Conservation (phyloP, 208 protist genomes). For the Acanthamoeba healyi region DNA sequence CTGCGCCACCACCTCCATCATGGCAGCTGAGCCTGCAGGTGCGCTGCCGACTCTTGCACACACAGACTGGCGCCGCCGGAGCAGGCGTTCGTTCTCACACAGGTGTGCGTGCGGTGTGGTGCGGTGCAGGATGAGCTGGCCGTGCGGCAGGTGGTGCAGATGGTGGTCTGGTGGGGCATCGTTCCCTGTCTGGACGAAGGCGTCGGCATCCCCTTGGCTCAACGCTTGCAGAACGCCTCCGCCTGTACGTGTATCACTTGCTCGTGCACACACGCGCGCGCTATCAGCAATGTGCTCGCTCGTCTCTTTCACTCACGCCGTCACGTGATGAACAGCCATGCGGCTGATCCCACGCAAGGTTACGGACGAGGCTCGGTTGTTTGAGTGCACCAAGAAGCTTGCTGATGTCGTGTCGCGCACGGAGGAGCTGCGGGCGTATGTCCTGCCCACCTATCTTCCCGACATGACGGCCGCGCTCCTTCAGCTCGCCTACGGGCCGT, state of each 20-base stretch:
- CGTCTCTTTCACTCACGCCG: too few relatives aligned
- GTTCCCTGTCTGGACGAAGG: neutral
- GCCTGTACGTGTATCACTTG: neutral
- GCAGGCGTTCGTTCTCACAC: neutral
- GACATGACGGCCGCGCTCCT: neutral
- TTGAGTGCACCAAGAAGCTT: neutral
- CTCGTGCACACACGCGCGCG: too few relatives aligned
- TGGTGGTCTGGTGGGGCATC: slow-evolving; percentile 47
- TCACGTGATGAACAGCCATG: neutral
- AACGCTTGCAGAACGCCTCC: slow-evolving; percentile 3
- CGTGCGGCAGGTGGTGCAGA: slow-evolving; percentile 25
- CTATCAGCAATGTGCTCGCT: too few relatives aligned
- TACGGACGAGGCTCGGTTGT: neutral
- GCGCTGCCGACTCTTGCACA: neutral
- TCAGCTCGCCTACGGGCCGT: neutral
- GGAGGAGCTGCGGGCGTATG: neutral
- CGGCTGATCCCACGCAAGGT: neutral
- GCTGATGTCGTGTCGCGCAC: neutral
- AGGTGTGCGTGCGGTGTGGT: too few relatives aligned
- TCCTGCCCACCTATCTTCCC: slow-evolving; percentile 7
- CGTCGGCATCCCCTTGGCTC: neutral
- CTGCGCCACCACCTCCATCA: neutral
- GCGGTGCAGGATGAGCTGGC: neutral
- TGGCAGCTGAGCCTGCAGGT: slow-evolving; percentile 29
- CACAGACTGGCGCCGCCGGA: too few relatives aligned